phyloP scores from a whole-genome alignment of 345 rosid species.

The thale cress (Arabidopsis thaliana) region TAIR10.1 NC_003074.8:6224501-6225000 shows the following conservation, averaged over 20 bases:
- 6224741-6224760: conserved; percentile 9
- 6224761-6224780: conserved; percentile 26
- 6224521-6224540: conserved; percentile 3
- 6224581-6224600: conserved; percentile 1
- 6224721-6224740: background rate
- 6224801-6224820: conserved; percentile 86
- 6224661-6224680: conserved; percentile 88
- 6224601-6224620: conserved; percentile 16
- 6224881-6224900: conserved; percentile 60
- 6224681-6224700: conserved; percentile 93
- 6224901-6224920: conserved; percentile 69
- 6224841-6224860: conserved; percentile 83
- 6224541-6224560: conserved; percentile 21
- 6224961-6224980: conserved; percentile 31
- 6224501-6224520: conserved; percentile 17
- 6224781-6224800: conserved; percentile 59
- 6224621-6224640: conserved; percentile 66
- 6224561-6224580: conserved; percentile 4
- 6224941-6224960: conserved; percentile 12
- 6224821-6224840: conserved; percentile 91
- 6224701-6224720: conserved; percentile 54
- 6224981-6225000: conserved; percentile 22
- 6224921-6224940: conserved; percentile 70
- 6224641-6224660: conserved; percentile 75
- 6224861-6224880: conserved; percentile 89